Conservation (phyloP, 768 basidiomycete species). For the Lentinula raphanica region DNA sequence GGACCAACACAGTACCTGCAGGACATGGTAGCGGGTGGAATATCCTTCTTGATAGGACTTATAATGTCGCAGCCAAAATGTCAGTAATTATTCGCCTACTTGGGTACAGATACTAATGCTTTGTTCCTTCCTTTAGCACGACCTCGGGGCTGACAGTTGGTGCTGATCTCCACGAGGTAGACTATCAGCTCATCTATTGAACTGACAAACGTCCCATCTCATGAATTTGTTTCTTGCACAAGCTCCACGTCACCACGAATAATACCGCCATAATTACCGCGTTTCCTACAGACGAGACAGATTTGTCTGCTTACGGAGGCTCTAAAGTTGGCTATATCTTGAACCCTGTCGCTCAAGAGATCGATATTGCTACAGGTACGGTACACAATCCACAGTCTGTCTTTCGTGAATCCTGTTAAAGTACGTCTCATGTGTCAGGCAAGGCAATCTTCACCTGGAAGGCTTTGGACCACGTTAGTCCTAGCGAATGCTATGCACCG, state of each 20-base stretch:
- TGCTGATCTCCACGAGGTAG: conserved; percentile 3
- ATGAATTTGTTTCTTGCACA: background rate
- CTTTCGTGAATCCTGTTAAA: background rate
- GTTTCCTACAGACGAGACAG: background rate
- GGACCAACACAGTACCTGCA: background rate
- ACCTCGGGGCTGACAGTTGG: background rate
- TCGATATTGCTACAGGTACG: conserved; percentile 1
- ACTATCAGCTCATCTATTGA: background rate
- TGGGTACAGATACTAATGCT: too few relatives aligned
- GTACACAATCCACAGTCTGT: background rate
- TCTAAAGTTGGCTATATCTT: background rate
- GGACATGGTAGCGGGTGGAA: conserved; percentile 1
- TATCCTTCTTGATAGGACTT: background rate
- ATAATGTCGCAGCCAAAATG: background rate
- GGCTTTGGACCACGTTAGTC: conserved; percentile 1
- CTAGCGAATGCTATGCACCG: background rate
- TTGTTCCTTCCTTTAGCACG: background rate
- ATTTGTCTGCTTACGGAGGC: conserved; percentile 1
- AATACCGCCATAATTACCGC: conserved; percentile 4
- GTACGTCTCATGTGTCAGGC: background rate
- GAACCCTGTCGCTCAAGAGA: conserved; percentile 1
- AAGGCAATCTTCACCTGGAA: conserved; percentile 4
- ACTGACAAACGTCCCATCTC: background rate
- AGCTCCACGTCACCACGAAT: conserved; percentile 1
- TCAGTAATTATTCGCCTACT: background rate